These are phyloP conservation scores for Ramalina peruviana DNA, from an alignment of 495 filamentous ascomycete genomes.

Conservation along the genomic window DNA sequence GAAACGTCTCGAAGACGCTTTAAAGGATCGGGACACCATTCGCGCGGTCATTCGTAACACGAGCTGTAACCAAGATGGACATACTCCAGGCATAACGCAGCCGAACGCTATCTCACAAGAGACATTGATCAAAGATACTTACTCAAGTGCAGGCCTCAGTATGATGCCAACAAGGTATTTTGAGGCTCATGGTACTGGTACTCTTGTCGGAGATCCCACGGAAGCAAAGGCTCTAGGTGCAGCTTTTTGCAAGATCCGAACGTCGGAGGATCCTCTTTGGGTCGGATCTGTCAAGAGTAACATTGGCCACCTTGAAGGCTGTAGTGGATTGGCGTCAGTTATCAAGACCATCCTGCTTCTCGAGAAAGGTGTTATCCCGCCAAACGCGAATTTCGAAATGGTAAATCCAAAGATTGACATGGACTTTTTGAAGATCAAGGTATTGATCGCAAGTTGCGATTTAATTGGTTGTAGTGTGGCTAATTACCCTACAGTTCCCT, in stretches of 20 bases:
- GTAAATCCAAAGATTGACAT: slow-evolving; percentile 25
- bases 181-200: slow-evolving; percentile 41
- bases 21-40: slow-evolving; percentile 30
- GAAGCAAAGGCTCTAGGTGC: slow-evolving; percentile 24
- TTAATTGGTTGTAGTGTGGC: background rate
- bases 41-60: slow-evolving; percentile 18
- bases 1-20: slow-evolving; percentile 25
- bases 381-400: slow-evolving; percentile 32
- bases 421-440: background rate
- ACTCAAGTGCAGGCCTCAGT: slow-evolving; percentile 21
- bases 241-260: slow-evolving; percentile 5
- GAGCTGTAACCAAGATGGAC: slow-evolving; percentile 37
- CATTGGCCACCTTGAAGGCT: slow-evolving; percentile 40
- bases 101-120: slow-evolving; percentile 26
- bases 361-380: slow-evolving; percentile 31
- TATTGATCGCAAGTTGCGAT: background rate
- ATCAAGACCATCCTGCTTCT: slow-evolving; percentile 39
- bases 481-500: background rate
- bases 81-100: slow-evolving; percentile 28
- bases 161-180: slow-evolving; percentile 25
- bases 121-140: slow-evolving; percentile 29
- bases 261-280: slow-evolving; percentile 6
- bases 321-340: slow-evolving; percentile 35
- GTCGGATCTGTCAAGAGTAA: slow-evolving; percentile 45
- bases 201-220: slow-evolving; percentile 33